Evolutionary conservation across 257 asterid species (phyloP), one percentile per base, ranked within the genome.

Genomic region (Paulownia fortunei): DNA sequence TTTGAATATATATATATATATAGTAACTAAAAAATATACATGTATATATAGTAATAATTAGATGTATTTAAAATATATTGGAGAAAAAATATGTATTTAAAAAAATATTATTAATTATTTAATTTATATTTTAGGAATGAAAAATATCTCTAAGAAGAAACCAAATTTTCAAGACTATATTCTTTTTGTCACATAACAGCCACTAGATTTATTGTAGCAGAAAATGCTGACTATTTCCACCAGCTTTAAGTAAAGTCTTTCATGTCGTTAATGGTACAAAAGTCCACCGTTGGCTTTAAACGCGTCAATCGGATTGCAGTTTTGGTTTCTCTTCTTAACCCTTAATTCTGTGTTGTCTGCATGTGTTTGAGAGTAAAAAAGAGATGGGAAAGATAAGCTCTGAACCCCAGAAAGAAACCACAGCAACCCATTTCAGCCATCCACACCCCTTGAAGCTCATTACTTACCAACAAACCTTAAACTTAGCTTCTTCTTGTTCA

Each of bases 391-490:
- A 21, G 46, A 63, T 54, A 49, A 47, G 1, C 10, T 36, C 73
- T 1, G 83, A 73, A 67, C 61, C 82, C 34, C 82, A 64, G 24
- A 66, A 27, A 24, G 72, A 54, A 66, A 39, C 75, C 10, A 55
- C 52, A 18, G 41, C 42, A 19, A 72, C 72, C 78, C 90, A 86
- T 75, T 86, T 86, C 78, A 80, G 85, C 83, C 90, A 86, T 56
- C 79, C 68, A 23, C 90, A 86, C 76, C 84, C 88, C 4, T 32
- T 86, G 4, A 73, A 54, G 36, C 84, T 84, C 58, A 54, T 54
- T 73, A 64, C 19, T 42, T 9, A 30, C 26, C 67, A 60, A 15
- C 72, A 67, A 47, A 47, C n/a, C 76, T 55, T 60, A 13, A 67
- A n/a, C 30, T 11, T 3, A 24, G 0, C 83, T 16, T 5, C 82